These are phyloP conservation scores for Ganoderma leucocontextum DNA, from an alignment of 1,284 basidiomycete species.

Conservation along the genomic window DNA sequence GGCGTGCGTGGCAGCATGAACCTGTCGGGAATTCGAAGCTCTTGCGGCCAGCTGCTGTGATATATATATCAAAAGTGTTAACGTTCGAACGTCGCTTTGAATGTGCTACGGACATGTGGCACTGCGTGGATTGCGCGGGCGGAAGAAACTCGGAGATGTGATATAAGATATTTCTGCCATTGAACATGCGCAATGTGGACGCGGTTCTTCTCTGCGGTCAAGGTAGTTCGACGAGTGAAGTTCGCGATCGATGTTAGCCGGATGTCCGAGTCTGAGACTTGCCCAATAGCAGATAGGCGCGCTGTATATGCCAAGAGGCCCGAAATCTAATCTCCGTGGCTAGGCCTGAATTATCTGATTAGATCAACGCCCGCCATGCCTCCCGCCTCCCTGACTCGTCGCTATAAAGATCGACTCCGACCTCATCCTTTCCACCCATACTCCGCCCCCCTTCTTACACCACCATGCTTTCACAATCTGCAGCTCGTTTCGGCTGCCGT, in stretches of 20 bases:
- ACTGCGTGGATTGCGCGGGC: slow-evolving; percentile 4
- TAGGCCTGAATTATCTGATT: slow-evolving; percentile 25
- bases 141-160: neutral
- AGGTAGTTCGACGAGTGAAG: neutral
- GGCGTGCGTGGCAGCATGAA: neutral
- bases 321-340: slow-evolving; percentile 26
- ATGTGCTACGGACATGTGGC: neutral
- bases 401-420: slow-evolving; percentile 28
- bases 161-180: slow-evolving; percentile 3
- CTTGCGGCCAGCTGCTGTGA: neutral
- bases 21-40: neutral
- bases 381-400: slow-evolving; percentile 26
- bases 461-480: slow-evolving; percentile 32
- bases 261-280: neutral
- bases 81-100: neutral
- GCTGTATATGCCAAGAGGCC: too few relatives aligned
- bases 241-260: neutral
- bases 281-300: slow-evolving; percentile 29
- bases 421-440: slow-evolving; percentile 14
- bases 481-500: slow-evolving; percentile 29
- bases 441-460: slow-evolving; percentile 13
- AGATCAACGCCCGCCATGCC: slow-evolving; percentile 21
- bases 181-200: neutral
- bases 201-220: slow-evolving; percentile 8
- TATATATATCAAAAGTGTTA: too few relatives aligned